Conservation (phyloP, 805 yeast genomes). For the Grigorovia humatica region DNA sequence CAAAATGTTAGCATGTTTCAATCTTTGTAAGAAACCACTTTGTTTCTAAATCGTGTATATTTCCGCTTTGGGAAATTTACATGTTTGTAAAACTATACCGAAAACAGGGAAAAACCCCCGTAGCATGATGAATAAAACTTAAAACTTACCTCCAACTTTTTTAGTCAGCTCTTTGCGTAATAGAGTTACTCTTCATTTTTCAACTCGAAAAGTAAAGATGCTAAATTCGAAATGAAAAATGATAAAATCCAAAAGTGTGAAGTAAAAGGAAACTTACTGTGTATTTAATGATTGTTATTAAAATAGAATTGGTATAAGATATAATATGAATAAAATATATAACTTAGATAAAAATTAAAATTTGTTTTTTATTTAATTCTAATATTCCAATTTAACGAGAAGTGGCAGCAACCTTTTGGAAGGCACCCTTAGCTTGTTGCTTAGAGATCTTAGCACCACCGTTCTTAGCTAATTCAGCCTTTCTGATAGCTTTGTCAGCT, state of each 20-base stretch:
- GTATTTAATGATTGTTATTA: neutral
- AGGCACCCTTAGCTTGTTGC: constrained; percentile 97
- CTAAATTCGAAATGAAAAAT: too few relatives aligned
- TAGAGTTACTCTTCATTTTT: too few relatives aligned
- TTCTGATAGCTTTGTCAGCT: constrained; percentile 88
- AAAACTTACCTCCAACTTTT: too few relatives aligned
- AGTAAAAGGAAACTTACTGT: neutral
- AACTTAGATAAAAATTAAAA: constrained; percentile 1
- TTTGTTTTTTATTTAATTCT: neutral
- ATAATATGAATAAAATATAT: constrained; percentile 3
- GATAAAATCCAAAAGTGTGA: neutral
- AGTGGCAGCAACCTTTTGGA: constrained; percentile 92
- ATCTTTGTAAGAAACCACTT: neutral
- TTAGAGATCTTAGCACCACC: constrained; percentile 77
- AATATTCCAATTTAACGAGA: constrained; percentile 61
- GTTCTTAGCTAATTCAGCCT: constrained; percentile 73
- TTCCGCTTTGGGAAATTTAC: constrained; percentile 3
- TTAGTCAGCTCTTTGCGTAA: too few relatives aligned
- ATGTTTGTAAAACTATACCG: constrained; percentile 1
- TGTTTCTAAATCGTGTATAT: constrained; percentile 2
- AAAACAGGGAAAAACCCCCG: neutral
- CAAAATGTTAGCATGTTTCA: neutral
- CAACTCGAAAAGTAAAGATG: too few relatives aligned
- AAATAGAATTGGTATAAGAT: neutral
- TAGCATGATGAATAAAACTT: too few relatives aligned